Percentiles rank a stretch among this genome's conserved stretches.
Evolutionary conservation across 352 stramenopile species (phyloP).

Genomic region (Globisporangium middletonii): DNA sequence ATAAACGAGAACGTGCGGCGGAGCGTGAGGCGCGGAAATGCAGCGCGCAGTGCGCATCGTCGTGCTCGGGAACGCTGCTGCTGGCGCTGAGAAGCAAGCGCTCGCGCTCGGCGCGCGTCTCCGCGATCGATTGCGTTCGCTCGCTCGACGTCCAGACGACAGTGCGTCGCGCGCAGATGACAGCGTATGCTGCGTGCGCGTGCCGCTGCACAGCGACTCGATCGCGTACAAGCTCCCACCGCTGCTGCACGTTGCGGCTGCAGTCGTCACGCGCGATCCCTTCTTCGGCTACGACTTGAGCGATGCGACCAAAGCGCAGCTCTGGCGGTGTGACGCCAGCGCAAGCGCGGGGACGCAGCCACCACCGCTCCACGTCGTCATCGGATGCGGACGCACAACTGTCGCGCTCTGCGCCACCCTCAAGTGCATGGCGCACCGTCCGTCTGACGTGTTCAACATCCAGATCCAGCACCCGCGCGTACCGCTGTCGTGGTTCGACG

Average conservation of each 20-base stretch:
- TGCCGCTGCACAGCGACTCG: slow-evolving; percentile 21
- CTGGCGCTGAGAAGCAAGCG: slow-evolving; percentile 74
- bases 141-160: neutral
- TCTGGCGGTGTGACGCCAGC: neutral
- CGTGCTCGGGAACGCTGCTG: slow-evolving; percentile 65
- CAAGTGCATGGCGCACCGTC: slow-evolving; percentile 17
- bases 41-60: slow-evolving; percentile 27
- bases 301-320: neutral
- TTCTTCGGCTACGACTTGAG: slow-evolving; percentile 43
- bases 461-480: slow-evolving; percentile 75
- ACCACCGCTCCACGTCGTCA: slow-evolving; percentile 31
- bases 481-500: slow-evolving; percentile 46
- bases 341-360: neutral
- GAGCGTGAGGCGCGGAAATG: neutral
- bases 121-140: slow-evolving; percentile 9
- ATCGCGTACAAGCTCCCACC: slow-evolving; percentile 30
- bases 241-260: slow-evolving; percentile 29
- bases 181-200: slow-evolving; percentile 27
- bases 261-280: slow-evolving; percentile 26
- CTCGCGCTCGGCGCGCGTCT: slow-evolving; percentile 45
- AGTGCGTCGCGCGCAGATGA: slow-evolving; percentile 14
- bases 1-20: neutral
- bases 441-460: slow-evolving; percentile 43
- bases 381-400: slow-evolving; percentile 64
- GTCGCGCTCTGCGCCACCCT: slow-evolving; percentile 55